Percentiles rank a stretch among this genome's conserved stretches.
Conservation (phyloP, 441 rosid genomes). For the Eruca vesicaria region DNA sequence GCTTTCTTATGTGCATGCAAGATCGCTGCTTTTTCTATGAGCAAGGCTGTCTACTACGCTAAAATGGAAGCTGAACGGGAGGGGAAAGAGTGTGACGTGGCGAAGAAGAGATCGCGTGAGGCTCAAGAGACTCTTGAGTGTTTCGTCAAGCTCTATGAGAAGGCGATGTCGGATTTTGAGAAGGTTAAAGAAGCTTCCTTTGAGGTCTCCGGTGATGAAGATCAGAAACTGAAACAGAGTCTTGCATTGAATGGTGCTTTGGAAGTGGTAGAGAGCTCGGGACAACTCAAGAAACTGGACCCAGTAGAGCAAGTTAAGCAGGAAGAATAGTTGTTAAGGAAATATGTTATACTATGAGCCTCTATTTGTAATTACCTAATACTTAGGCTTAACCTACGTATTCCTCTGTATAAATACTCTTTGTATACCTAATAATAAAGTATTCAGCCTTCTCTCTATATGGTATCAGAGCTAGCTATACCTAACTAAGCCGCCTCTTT, state of each 20-base stretch:
- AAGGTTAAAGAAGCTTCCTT: constrained; percentile 24
- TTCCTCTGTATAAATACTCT: background rate
- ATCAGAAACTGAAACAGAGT: constrained; percentile 24
- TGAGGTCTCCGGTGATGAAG: background rate
- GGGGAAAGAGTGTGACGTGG: constrained; percentile 59
- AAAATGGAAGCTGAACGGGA: constrained; percentile 63
- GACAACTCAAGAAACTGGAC: background rate
- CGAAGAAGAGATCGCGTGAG: constrained; percentile 73
- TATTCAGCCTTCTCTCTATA: background rate
- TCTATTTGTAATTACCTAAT: too few species aligned
- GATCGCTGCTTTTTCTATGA: constrained; percentile 58
- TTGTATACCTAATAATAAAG: background rate
- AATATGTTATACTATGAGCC: too few species aligned
- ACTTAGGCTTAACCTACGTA: background rate
- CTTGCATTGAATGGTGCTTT: constrained; percentile 11
- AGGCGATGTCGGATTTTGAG: constrained; percentile 6
- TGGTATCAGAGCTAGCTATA: too few species aligned
- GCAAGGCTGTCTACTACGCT: constrained; percentile 46
- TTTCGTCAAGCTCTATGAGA: constrained; percentile 32
- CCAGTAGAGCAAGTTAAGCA: constrained; percentile 13
- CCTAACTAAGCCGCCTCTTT: too few species aligned
- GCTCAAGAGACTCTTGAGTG: constrained; percentile 73
- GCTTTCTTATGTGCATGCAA: constrained; percentile 62
- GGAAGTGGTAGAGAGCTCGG: constrained; percentile 10
- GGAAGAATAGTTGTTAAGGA: constrained; percentile 12